A percentile compares a stretch with the other conserved stretches of the same genome.
Conservation (phyloP, 2,329 filamentous ascomycete species). For the Coniochaeta ligniaria region DNA sequence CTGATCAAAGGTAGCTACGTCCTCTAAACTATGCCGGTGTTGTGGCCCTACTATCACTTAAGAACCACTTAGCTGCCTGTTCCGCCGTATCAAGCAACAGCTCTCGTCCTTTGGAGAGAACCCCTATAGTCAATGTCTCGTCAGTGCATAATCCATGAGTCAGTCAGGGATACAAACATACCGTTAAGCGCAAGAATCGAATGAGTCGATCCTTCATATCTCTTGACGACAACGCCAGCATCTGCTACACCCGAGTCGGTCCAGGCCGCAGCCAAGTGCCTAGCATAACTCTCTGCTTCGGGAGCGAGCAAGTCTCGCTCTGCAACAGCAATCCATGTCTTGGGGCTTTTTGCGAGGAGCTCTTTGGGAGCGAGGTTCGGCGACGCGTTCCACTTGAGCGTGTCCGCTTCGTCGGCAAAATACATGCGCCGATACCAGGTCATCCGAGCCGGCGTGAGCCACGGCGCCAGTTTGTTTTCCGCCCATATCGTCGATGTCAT, state of each 20-base stretch:
- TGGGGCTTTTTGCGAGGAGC: background rate
- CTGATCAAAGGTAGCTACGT: too few relatives aligned
- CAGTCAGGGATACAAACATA: too few relatives aligned
- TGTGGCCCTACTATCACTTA: too few relatives aligned
- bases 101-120: background rate
- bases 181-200: constrained; percentile 2
- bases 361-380: background rate
- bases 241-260: background rate
- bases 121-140: background rate
- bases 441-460: constrained; percentile 7
- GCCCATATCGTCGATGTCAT: constrained; percentile 1
- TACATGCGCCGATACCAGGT: constrained; percentile 7
- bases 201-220: background rate
- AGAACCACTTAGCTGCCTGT: background rate
- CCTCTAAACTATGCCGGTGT: too few relatives aligned
- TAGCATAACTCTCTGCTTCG: background rate
- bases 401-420: background rate
- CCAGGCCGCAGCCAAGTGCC: background rate
- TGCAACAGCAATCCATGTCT: background rate
- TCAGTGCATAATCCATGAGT: too few relatives aligned
- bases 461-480: constrained; percentile 3
- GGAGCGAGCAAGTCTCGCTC: background rate
- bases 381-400: constrained; percentile 1
- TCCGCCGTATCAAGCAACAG: background rate
- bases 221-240: background rate